Evolutionary conservation across 352 stramenopile species (phyloP).

Genomic region (Pythium plurisporium): DNA sequence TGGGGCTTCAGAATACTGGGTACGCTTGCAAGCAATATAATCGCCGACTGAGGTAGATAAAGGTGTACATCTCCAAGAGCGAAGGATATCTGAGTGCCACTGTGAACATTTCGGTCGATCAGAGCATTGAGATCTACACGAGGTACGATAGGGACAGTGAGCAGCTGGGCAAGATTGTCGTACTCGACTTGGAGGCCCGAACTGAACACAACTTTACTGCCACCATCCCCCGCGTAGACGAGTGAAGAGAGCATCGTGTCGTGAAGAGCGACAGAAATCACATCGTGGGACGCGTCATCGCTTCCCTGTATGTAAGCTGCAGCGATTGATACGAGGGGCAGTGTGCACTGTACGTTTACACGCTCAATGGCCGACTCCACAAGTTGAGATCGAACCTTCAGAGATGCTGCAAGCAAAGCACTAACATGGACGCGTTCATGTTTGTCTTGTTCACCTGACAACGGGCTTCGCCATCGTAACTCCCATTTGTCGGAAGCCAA

Average conservation of each 20-base stretch:
- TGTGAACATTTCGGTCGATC: conserved; percentile 29
- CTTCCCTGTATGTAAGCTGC: conserved; percentile 15
- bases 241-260: conserved; percentile 35
- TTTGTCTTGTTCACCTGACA: conserved; percentile 59
- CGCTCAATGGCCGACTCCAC: conserved; percentile 37
- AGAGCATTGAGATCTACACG: conserved; percentile 36
- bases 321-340: conserved; percentile 10
- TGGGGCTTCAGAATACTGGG: conserved; percentile 23
- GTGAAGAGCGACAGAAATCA: conserved; percentile 49
- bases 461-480: conserved; percentile 60
- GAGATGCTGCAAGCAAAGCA: conserved; percentile 59
- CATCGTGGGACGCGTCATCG: conserved; percentile 43
- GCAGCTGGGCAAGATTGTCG: conserved; percentile 69
- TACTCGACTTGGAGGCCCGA: conserved; percentile 51
- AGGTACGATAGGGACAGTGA: conserved; percentile 64
- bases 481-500: conserved; percentile 72
- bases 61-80: conserved; percentile 45
- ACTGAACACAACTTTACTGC: conserved; percentile 32
- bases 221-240: conserved; percentile 21
- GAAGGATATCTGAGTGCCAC: conserved; percentile 40
- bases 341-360: conserved; percentile 16
- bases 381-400: conserved; percentile 51
- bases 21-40: conserved; percentile 56
- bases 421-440: conserved; percentile 66
- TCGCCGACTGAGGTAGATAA: conserved; percentile 68